Conservation (phyloP, 2,329 filamentous ascomycete species). For the Plectosphaerella plurivora region DNA sequence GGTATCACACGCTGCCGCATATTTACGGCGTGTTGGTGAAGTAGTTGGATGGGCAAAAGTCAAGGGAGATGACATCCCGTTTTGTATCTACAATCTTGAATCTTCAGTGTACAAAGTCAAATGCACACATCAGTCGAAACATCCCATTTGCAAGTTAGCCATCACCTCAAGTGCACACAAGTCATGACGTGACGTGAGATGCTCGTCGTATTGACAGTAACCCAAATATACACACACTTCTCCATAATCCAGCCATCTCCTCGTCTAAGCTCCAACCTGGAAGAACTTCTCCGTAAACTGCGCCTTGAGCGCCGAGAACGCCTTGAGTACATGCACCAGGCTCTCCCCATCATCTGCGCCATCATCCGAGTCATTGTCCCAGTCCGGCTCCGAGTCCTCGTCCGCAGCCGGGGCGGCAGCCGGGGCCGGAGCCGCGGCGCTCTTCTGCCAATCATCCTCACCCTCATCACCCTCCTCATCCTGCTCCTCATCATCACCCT, state of each 20-base stretch:
- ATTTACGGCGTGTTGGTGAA: constrained; percentile 50
- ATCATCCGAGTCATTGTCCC: constrained; percentile 26
- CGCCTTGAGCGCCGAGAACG: constrained; percentile 51
- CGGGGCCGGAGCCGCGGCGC: not conserved
- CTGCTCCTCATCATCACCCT: constrained; percentile 30
- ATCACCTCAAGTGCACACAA: no score
- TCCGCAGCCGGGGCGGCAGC: constrained; percentile 11
- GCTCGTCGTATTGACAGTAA: no score
- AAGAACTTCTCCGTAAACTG: constrained; percentile 63
- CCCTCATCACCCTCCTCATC: constrained; percentile 37
- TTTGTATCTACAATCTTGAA: no score
- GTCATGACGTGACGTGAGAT: no score
- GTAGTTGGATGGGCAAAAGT: constrained; percentile 17
- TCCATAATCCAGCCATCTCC: not conserved
- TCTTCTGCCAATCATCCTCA: constrained; percentile 7
- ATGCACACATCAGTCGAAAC: no score
- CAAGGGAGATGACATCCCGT: no score
- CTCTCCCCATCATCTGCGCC: constrained; percentile 33
- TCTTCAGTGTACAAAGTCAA: no score
- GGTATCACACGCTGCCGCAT: constrained; percentile 41
- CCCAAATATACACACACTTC: no score
- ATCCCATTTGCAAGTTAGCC: no score
- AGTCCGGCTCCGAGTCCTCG: constrained; percentile 25
- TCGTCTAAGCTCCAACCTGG: constrained; percentile 50
- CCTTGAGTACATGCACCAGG: constrained; percentile 52